Evolutionary conservation across 257 asterid species (phyloP).

Genomic region (Buddleja alternifolia): DNA sequence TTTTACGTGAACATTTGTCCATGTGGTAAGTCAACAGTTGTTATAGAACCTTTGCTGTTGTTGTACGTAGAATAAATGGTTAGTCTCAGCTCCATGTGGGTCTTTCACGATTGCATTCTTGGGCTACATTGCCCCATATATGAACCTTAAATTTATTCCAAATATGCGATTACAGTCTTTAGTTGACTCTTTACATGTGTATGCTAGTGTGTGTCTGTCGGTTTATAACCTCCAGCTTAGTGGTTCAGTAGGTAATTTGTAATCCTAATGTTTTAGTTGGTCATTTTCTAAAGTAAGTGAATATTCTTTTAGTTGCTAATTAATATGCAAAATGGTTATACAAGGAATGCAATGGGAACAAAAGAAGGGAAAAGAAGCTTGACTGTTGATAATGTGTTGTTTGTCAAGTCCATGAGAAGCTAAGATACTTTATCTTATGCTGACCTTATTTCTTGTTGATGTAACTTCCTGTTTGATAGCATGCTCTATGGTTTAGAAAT

Average conservation of each 20-base stretch:
- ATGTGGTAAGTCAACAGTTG: background rate
- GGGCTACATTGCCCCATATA: background rate
- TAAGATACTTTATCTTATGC: background rate
- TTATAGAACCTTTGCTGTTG: background rate
- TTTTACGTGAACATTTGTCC: constrained; percentile 3
- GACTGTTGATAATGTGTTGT: background rate
- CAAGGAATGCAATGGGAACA: background rate
- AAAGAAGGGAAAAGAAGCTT: background rate
- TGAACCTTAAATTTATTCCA: background rate
- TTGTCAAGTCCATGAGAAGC: background rate
- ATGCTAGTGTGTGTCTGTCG: background rate
- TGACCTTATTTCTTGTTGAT: background rate
- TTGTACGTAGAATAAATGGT: background rate
- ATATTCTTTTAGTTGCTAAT: background rate
- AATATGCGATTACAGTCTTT: background rate
- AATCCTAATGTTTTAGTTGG: background rate
- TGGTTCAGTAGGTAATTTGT: background rate
- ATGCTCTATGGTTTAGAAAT: constrained; percentile 1
- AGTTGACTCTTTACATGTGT: background rate
- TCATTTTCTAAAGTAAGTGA: background rate
- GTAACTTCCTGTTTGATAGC: background rate
- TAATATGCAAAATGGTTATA: background rate
- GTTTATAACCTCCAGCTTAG: background rate
- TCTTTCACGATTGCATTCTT: background rate
- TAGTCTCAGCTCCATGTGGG: constrained; percentile 12